Evolutionary conservation across 495 filamentous ascomycete genomes (phyloP).

Genomic region (Aspergillus wentii): DNA sequence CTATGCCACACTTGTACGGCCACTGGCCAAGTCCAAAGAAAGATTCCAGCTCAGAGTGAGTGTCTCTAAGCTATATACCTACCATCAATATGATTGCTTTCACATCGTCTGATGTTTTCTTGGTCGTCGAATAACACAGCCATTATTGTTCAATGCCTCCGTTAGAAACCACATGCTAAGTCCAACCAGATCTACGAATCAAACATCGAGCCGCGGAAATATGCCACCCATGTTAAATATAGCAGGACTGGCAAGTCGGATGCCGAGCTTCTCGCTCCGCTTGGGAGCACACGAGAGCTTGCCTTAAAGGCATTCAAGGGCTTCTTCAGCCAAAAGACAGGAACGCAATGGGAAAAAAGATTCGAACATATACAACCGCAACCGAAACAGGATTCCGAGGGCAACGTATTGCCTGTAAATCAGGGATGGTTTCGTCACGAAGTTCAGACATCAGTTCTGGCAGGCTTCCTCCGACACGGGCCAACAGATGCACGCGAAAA

Average conservation of each 20-base stretch:
- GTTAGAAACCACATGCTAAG: constrained; percentile 6
- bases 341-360: constrained; percentile 51
- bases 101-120: no score
- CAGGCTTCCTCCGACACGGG: constrained; percentile 13
- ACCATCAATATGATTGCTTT: no score
- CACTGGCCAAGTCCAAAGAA: constrained; percentile 13
- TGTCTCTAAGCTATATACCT: no score
- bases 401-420: constrained; percentile 19
- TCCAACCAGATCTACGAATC: constrained; percentile 47
- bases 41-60: constrained; percentile 28
- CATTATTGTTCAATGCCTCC: background rate
- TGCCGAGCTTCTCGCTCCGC: constrained; percentile 25
- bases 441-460: constrained; percentile 12
- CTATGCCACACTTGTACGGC: constrained; percentile 15
- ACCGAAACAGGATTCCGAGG: constrained; percentile 16
- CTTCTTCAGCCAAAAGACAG: constrained; percentile 53
- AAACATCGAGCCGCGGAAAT: constrained; percentile 38
- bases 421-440: constrained; percentile 33
- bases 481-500: no score
- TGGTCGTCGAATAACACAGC: background rate
- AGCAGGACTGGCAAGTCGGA: constrained; percentile 19
- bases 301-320: constrained; percentile 45
- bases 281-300: constrained; percentile 18
- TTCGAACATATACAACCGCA: constrained; percentile 8
- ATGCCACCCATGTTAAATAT: constrained; percentile 36